phyloP scores from a whole-genome alignment of 345 rosid genomes.

The Camelina hispida region DNA sequence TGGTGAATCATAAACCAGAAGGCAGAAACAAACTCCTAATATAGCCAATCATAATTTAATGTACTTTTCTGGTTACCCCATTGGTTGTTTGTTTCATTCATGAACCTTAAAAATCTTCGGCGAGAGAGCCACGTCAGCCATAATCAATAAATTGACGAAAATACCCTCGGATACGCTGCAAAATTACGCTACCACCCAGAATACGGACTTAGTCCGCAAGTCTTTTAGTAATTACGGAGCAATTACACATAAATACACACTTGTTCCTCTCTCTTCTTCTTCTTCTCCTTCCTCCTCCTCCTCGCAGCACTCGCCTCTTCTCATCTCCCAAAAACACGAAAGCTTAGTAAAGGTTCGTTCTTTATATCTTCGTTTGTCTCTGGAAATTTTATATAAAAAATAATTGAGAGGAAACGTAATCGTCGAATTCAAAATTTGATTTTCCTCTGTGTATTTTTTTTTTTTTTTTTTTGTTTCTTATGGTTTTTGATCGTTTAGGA shows the following conservation, averaged over 20 bases:
- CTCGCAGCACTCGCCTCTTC: too few relatives aligned
- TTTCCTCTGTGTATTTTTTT: slow-evolving; percentile 12
- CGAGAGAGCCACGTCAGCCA: slow-evolving; percentile 18
- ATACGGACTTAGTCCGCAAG: slow-evolving; percentile 33
- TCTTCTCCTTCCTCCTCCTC: too few relatives aligned
- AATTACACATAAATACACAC: background rate
- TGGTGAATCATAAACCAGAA: too few relatives aligned
- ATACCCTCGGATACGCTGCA: slow-evolving; percentile 26
- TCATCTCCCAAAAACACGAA: background rate
- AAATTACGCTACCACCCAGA: slow-evolving; percentile 27
- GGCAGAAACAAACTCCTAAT: too few relatives aligned
- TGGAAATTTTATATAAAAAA: background rate
- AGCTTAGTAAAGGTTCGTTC: background rate
- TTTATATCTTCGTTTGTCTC: background rate
- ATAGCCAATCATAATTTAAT: background rate
- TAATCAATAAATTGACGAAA: slow-evolving; percentile 23
- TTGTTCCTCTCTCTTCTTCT: too few relatives aligned
- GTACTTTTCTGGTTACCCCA: background rate
- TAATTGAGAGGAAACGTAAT: background rate
- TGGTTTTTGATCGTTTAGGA: background rate
- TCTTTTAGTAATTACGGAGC: background rate
- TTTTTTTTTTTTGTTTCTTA: background rate
- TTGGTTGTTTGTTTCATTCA: background rate
- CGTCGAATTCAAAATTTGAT: background rate
- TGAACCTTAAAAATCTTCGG: background rate